phyloP scores from a whole-genome alignment of 352 stramenopile species.

The Peronospora destructor region DNA sequence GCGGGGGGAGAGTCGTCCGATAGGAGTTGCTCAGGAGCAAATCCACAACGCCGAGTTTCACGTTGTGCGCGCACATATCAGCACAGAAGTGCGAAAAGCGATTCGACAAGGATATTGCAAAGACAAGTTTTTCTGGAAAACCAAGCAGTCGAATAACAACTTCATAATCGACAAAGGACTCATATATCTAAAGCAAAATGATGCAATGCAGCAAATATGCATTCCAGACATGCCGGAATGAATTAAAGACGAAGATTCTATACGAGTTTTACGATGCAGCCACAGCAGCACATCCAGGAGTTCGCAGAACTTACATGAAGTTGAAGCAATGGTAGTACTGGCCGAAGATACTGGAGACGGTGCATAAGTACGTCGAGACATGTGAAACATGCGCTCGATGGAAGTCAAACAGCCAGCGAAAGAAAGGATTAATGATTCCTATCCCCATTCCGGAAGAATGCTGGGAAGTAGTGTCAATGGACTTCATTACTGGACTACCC shows the following conservation, averaged over 20 bases:
- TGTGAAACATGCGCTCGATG: not conserved
- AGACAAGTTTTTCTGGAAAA: not conserved
- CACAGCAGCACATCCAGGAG: slow-evolving; percentile 11
- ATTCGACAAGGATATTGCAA: not conserved
- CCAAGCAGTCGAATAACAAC: not conserved
- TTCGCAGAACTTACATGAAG: slow-evolving; percentile 9
- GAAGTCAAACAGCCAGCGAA: not conserved
- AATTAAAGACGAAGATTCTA: slow-evolving; percentile 4
- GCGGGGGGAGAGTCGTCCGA: not conserved
- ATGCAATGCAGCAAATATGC: not conserved
- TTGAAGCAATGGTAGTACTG: slow-evolving; percentile 15
- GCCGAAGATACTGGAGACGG: not conserved
- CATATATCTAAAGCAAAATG: not conserved
- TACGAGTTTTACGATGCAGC: slow-evolving; percentile 14
- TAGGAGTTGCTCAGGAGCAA: not conserved
- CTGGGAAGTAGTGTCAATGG: slow-evolving; percentile 5
- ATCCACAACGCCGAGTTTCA: slow-evolving; percentile 2
- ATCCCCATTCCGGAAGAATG: not conserved
- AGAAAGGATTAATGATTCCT: not conserved
- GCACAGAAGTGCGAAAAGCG: not conserved
- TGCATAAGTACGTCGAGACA: not conserved
- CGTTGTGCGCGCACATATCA: slow-evolving; percentile 1
- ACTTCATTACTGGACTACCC: slow-evolving; percentile 17
- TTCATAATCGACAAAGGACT: slow-evolving; percentile 1
- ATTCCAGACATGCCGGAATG: not conserved